These are phyloP conservation scores for Apiospora rasikravindrae DNA, from an alignment of 2,329 filamentous ascomycete species.

Conservation along the genomic window DNA sequence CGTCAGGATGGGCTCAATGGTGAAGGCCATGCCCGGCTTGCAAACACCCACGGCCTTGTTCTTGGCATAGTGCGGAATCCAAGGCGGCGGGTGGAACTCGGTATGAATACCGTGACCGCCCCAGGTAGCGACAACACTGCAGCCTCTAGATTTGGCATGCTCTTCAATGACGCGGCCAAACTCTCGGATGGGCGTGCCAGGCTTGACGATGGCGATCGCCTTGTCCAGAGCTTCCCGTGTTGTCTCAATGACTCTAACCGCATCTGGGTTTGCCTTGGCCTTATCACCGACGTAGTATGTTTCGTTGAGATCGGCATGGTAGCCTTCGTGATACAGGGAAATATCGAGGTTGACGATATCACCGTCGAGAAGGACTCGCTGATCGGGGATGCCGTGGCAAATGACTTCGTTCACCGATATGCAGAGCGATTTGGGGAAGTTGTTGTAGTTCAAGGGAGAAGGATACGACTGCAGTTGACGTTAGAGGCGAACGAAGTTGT, in stretches of 20 bases:
- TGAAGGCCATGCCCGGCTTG: constrained; percentile 95
- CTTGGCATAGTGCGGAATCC: constrained; percentile 94
- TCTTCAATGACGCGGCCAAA: constrained; percentile 94
- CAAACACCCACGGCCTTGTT: constrained; percentile 93
- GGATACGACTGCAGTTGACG: constrained; percentile 73
- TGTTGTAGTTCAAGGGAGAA: constrained; percentile 88
- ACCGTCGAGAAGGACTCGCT: constrained; percentile 81
- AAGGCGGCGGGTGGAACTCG: constrained; percentile 89
- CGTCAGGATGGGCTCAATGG: constrained; percentile 97
- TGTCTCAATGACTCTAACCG: constrained; percentile 86
- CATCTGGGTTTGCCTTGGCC: constrained; percentile 78
- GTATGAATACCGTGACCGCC: constrained; percentile 93
- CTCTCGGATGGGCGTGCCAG: constrained; percentile 86
- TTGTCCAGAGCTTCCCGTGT: constrained; percentile 88
- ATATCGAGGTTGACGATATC: constrained; percentile 97
- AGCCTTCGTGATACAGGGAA: constrained; percentile 88
- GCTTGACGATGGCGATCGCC: constrained; percentile 87
- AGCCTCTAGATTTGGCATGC: constrained; percentile 79
- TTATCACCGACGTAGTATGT: constrained; percentile 95
- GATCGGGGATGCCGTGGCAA: constrained; percentile 95
- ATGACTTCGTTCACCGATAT: constrained; percentile 95
- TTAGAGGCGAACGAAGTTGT: background rate
- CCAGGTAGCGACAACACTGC: constrained; percentile 90
- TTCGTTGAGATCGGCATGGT: constrained; percentile 94
- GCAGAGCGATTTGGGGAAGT: constrained; percentile 96